Percentiles rank a stretch among this genome's conserved stretches.
Conservation (phyloP, 2,329 filamentous ascomycete genomes). For the Torrubiella hemipterigena region DNA sequence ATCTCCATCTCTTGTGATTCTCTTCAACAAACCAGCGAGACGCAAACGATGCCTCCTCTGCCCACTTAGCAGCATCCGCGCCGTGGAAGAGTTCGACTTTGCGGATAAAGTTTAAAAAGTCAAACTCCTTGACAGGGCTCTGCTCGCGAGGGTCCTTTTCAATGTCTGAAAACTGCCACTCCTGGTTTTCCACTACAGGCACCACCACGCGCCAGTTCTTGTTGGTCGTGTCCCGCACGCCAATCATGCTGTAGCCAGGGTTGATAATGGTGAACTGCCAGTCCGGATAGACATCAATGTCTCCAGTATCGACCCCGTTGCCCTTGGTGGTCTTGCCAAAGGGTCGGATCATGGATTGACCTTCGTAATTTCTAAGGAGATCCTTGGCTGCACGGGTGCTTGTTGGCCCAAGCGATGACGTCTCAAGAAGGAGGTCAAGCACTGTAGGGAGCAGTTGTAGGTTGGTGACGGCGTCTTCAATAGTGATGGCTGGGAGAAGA, state of each 20-base stretch:
- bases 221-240: slow-evolving; percentile 18
- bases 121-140: slow-evolving; percentile 7
- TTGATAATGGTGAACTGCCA: slow-evolving; percentile 22
- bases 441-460: slow-evolving; percentile 20
- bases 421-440: slow-evolving; percentile 20
- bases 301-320: slow-evolving; percentile 10
- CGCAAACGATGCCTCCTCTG: slow-evolving; percentile 19
- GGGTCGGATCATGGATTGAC: slow-evolving; percentile 19
- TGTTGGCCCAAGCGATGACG: slow-evolving; percentile 15
- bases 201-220: slow-evolving; percentile 17
- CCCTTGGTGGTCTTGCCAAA: slow-evolving; percentile 9
- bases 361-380: slow-evolving; percentile 18
- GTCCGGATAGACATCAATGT: too few relatives aligned
- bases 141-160: slow-evolving; percentile 17
- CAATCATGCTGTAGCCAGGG: slow-evolving; percentile 18
- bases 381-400: slow-evolving; percentile 14
- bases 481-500: slow-evolving; percentile 16
- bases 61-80: slow-evolving; percentile 16
- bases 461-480: slow-evolving; percentile 18
- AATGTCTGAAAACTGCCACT: slow-evolving; percentile 19
- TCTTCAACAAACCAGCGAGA: slow-evolving; percentile 23
- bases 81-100: slow-evolving; percentile 13
- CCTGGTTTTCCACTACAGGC: slow-evolving; percentile 17
- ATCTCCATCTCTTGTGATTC: slow-evolving; percentile 21
- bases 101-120: slow-evolving; percentile 3